Base-by-base conservation (phyloP, 306 rosid species). In the Mimosa bimucronata region DNA sequence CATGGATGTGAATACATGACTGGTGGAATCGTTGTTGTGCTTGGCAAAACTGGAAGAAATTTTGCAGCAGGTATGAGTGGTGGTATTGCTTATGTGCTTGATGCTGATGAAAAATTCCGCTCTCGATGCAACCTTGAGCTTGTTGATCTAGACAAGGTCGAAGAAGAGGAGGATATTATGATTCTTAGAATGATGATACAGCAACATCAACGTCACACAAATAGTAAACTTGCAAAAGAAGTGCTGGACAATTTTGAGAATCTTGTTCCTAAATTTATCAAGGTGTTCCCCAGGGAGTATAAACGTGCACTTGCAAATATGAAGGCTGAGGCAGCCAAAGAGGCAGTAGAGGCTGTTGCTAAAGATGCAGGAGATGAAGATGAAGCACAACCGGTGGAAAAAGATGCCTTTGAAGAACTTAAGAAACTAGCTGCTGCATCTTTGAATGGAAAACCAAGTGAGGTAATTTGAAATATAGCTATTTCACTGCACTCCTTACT, bases 41-140 rank as follows among this genome's bases (percentile, higher is more conserved):
- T 96, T 78, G 99, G 99, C 46, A 86, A 88, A 84, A 96, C 99
- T 42, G 99, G 99, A 28, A 88, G 99, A 81, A 96, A 96, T 80
- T 96, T 96, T 79, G 99, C 99, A 19, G 99, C 99, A 11, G 99
- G 99, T 60, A 96, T 96, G 99, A 96, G 99, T 80, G 99, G 99
- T 73, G 99, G 99, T 85, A 50, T 91, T 55, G 98, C 99, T 79
- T 96, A 88, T 77, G 91, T 96, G 82, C 92, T 93, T 79, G 97
- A 96, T 68, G 28, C 83, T 44, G 97, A 91, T 76, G 92, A 92
- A 34, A 83, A 87, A 64, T 96, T 96, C 85, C 78, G 66, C 61
- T 80, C 94, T 37, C 85, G 97, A 34, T 93, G 99, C 87, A 96
- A 96, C 87, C 83, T 37, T 14, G 99, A 96, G 87, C 98, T 96